Evolutionary conservation across 2,329 filamentous ascomycete species (phyloP), one percentile per base, ranked within the genome.

Genomic region (Arthroderma sp.): DNA sequence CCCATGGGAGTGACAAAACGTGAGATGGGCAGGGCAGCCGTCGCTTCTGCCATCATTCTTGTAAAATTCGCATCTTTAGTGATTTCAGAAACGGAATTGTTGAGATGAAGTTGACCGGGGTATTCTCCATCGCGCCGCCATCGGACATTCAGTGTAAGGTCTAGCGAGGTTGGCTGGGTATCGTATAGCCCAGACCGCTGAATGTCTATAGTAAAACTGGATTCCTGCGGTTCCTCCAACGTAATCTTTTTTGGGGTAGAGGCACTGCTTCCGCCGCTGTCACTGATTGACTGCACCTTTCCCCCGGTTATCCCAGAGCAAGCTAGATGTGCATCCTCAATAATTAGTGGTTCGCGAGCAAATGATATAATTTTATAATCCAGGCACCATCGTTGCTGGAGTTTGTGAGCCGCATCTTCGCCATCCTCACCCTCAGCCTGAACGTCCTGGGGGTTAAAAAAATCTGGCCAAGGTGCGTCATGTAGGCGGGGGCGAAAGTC

Each of bases 181-280:
- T 96, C 88, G 55, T 95, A 91, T 7, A 96, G 72, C 38, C 77
- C 79, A 8, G 74, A 54, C 57, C 94, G 94, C 53, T 84, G 84
- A 2, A 83, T 75, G 45, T 82, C 73, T 29, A 95, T 65, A 45
- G 78, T 72, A 58, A 94, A 94, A 15, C 77, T 72, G 10, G 79
- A 79, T 53, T 85, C 80, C 43, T 81, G 74, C 51, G 88, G 76
- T 15, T 77, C 78, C 57, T 83, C 79, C 0, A 83, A 80, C 6
- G 67, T 61, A 47, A 89, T 75, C 27, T 49, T n/a, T 64, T 66
- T 40, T 1, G 57, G 31, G 27, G 30, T 22, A 8, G 30, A 32
- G 6, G 22, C 30, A 6, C 22, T 6, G 6, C 30, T 34, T 7
- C 32, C 15, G 6, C 22, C 6, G 6, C 30, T 34, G 6, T 32